Percentiles rank a stretch among this genome's conserved stretches.
Conservation (phyloP, 2,329 filamentous ascomycete species). For the Beauveria sp. region DNA sequence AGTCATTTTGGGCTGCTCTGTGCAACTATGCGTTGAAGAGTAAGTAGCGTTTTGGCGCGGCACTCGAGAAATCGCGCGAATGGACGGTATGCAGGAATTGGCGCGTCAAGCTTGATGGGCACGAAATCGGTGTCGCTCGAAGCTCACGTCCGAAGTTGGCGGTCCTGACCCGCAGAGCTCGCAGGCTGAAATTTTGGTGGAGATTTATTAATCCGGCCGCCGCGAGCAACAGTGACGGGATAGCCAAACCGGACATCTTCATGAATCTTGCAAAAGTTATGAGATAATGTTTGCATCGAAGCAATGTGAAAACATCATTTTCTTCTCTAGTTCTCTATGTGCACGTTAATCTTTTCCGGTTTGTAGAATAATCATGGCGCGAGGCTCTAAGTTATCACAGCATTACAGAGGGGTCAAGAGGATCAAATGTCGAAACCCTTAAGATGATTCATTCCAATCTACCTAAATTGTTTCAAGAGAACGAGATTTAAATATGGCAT, state of each 20-base stretch:
- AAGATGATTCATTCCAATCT: no score
- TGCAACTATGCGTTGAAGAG: background rate
- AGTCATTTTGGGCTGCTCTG: conserved; percentile 38
- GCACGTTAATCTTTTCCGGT: no score
- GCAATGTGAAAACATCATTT: no score
- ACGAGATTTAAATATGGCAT: no score
- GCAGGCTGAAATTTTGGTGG: conserved; percentile 10
- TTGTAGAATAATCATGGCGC: no score
- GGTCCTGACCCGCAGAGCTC: background rate
- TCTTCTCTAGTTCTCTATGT: no score
- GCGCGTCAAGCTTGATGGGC: conserved; percentile 2
- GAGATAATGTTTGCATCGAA: no score
- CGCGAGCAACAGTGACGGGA: background rate
- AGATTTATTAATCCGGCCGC: conserved; percentile 12
- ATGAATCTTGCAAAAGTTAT: no score
- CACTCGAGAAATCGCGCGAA: background rate
- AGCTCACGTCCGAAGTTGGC: background rate
- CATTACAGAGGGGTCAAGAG: no score
- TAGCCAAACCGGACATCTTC: background rate
- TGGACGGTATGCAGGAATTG: background rate
- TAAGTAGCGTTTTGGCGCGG: background rate
- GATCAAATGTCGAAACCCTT: no score
- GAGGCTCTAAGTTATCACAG: no score
- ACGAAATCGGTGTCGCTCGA: background rate
- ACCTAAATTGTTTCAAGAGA: no score